Evolutionary conservation across 2,329 filamentous ascomycete genomes (phyloP).

Genomic region (Teratosphaeria epicoccoides): DNA sequence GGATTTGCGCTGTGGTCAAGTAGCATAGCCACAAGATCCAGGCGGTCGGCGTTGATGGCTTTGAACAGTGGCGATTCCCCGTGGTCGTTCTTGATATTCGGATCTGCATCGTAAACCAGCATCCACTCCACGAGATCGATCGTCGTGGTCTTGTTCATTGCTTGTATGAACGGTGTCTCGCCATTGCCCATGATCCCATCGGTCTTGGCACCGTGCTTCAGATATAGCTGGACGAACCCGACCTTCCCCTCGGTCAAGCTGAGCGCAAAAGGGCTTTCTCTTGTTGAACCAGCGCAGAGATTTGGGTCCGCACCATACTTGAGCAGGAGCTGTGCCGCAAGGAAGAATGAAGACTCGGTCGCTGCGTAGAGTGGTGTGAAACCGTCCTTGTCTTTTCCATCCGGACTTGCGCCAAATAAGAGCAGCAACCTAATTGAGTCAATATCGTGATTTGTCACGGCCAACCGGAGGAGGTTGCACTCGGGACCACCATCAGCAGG

Average conservation of each 20-base stretch:
- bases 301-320: constrained; percentile 56
- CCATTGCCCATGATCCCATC: constrained; percentile 45
- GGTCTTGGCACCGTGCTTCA: constrained; percentile 51
- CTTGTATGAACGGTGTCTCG: constrained; percentile 50
- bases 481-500: constrained; percentile 5
- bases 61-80: constrained; percentile 55
- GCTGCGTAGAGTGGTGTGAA: constrained; percentile 49
- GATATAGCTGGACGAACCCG: constrained; percentile 48
- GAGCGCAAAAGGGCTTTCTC: constrained; percentile 46
- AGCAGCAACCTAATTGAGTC: constrained; percentile 44
- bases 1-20: constrained; percentile 53
- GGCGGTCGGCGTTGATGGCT: constrained; percentile 46
- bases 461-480: constrained; percentile 12
- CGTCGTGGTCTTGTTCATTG: constrained; percentile 50
- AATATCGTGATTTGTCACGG: constrained; percentile 19
- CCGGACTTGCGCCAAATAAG: constrained; percentile 48
- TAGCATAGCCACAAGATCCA: constrained; percentile 45
- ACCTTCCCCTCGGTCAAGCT: constrained; percentile 43
- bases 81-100: constrained; percentile 49
- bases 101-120: constrained; percentile 49
- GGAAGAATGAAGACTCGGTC: constrained; percentile 35
- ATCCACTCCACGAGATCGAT: constrained; percentile 48
- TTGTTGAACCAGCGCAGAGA: constrained; percentile 38
- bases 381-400: constrained; percentile 50
- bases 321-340: constrained; percentile 48